Base-by-base conservation (phyloP, 495 filamentous ascomycete genomes). In the Echria macrotheca region DNA sequence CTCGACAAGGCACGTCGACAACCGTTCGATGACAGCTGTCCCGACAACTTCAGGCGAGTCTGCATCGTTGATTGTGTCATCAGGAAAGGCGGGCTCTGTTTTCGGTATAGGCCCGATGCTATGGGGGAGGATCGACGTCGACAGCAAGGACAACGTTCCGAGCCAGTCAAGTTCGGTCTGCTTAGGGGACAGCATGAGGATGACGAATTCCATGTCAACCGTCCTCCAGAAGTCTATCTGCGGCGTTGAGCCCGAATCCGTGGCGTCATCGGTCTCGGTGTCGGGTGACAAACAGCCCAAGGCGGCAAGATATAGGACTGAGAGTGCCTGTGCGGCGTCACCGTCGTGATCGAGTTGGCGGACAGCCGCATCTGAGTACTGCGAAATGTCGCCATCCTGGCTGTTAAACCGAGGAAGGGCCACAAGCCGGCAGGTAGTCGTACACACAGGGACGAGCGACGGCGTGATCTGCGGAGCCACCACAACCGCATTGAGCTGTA, bases 181-280 rank as follows among this genome's bases (percentile, higher is more conserved):
- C 37, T 71, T 75, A 12, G 66, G 65, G 12, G 61, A 69, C 2
- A 76, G 61, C 45, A 73, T 64, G 33, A 68, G 43, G 37, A 72
- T 59, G 14, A 73, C 62, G 42, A 75, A 73, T n/a, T 74, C 66
- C 4, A 70, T 56, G n/a, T 72, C 66, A 11, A 76, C 66, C 18
- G 58, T 59, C 42, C 58, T 60, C 73, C 73, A 76, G 44, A 74
- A 73, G 25, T 66, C 44, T 4, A 54, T 44, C 4, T 58, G 63
- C 12, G 67, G 64, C 1, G 60, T 54, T 1, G 44, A 41, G 4
- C 53, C 28, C 1, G 59, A 53, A 4, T 53, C 40, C 11, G 49
- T 40, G 9, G 46, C 4, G 2, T 29, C 47, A 0, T 44, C 43
- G 28, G 52, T 47, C 7, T 46, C 46, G 5, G 23, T 15, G 1